Base-by-base conservation (phyloP, 805 yeast species). In the Isabelozyma pseudorhagii region DNA sequence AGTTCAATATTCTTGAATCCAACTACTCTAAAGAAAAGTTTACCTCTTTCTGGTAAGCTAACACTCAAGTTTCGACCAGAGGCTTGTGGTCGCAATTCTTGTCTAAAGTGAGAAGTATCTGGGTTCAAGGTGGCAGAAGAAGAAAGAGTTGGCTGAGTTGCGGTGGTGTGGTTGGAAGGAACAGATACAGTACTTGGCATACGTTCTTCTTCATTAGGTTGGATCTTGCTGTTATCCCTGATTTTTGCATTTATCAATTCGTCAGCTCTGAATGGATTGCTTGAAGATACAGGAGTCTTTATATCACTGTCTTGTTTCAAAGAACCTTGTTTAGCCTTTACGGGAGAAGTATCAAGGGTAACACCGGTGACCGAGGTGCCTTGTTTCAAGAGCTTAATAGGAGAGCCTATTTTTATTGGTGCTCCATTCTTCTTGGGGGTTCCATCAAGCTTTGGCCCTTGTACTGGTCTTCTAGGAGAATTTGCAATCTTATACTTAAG, bases 1-100 rank as follows among this genome's bases (percentile, higher is more conserved):
- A 84, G 61, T n/a, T 64, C 63, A 21, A 84, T 56, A 29, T 72
- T 74, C 48, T 69, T 68, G 42, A 83, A 62, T 1, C 77, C 77
- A 46, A 77, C 67, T 11, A 84, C 66, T 42, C 79, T 66, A 40
- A 84, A 58, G 62, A 83, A 84, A 7, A 84, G 60, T 31, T 81
- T 70, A 9, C 89, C 90, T 46, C 81, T 65, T 50, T 80, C 81
- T 8, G 51, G 42, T 11, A 46, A 44, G 34, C 39, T 38, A 8
- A 34, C 46, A 15, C 46, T 36, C 41, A 43, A 10, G 5, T 34
- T 40, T 28, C 14, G 9, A 8, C 36, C 36, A 31, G 36, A 31
- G 36, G 36, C 36, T 25, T 40, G 45, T 25, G 46, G 41, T 29
- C 38, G 27, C 50, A 48, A 45, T 15, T 41, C 48, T 11, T 40